Evolutionary conservation across 495 filamentous ascomycete species (phyloP), one percentile per base, ranked within the genome.

Genomic region (Xylaria scruposa): DNA sequence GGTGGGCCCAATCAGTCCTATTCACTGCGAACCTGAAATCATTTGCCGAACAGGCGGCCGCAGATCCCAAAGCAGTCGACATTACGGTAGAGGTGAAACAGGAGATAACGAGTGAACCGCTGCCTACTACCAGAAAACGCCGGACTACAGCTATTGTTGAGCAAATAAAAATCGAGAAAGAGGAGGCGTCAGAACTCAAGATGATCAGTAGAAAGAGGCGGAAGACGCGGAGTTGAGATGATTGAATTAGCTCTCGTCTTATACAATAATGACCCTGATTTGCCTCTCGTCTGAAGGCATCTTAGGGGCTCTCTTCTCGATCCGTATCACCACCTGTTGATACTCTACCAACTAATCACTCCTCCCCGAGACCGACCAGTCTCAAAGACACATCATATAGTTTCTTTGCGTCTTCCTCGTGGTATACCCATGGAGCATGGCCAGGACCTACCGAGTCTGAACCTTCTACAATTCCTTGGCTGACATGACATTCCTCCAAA

Each of bases 1-100:
- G 96, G 1, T 99, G 97, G 97, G 97, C 96, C 1, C 96, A 99
- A 81, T 95, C 91, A 49, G 97, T 99, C 21, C 86, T 99, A 6
- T 99, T 99, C 79, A 96, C 96, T 0, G 97, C 96, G 4, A 94
- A 99, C 79, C 81, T 99, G 59, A 92, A 90, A 78, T 89, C 92
- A 0, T 98, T 98, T 77, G 88, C 94, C 10, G 92, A 92, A 79
- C 86, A 82, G 78, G 84, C 71, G 66, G 65, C 69, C 12, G 72
- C 84, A 79, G 80, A 85, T 15, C 77, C 85, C 1, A 88, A 91
- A 73, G 78, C 83, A 6, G 83, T 89, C 62, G 82, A 83, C 3
- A 80, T 86, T 68, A 80, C 81, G 69, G 66, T 78, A 26, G 77
- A 81, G 21, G 74, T 78, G 6, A 74, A 56, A 75, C 78, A 72